A percentile compares a stretch with the other conserved stretches of the same genome.
Evolutionary conservation across 1,139 yeast species (phyloP).

Genomic region (Blastobotrys capitulatus): DNA sequence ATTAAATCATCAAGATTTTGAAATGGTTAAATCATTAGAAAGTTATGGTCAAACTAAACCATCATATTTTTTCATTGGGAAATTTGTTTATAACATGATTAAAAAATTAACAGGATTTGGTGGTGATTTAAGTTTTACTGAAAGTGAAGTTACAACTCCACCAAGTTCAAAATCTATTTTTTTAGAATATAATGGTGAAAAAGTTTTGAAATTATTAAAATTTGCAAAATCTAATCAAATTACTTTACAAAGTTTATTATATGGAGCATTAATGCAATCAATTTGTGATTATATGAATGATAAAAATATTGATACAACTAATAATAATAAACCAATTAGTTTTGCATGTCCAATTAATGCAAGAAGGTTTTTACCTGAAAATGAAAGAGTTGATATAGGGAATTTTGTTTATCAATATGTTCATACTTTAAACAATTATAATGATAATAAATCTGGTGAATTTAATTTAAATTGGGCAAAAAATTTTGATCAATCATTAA

Average conservation of each 20-base stretch:
- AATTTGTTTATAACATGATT: background rate
- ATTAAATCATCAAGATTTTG: background rate
- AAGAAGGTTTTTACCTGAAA: conserved; percentile 14
- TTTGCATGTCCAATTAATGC: conserved; percentile 20
- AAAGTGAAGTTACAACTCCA: conserved; percentile 6
- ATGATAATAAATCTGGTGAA: background rate
- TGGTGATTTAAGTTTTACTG: background rate
- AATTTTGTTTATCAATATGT: conserved; percentile 17
- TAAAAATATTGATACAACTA: background rate
- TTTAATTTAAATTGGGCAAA: conserved; percentile 14
- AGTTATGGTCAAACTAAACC: conserved; percentile 6
- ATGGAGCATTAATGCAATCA: conserved; percentile 5
- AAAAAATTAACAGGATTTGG: conserved; percentile 8
- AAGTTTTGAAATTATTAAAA: conserved; percentile 10
- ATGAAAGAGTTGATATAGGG: conserved; percentile 11
- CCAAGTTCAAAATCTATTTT: conserved; percentile 14
- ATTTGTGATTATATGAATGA: background rate
- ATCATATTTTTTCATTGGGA: background rate
- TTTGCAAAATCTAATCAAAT: background rate
- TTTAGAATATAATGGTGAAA: conserved; percentile 11
- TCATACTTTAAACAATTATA: background rate
- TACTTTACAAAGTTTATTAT: conserved; percentile 8
- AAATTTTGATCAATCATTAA: conserved; percentile 9
- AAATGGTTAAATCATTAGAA: background rate
- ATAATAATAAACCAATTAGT: background rate